Percentiles rank a stretch among this genome's conserved stretches.
These are phyloP conservation scores for Alectoria sarmentosa DNA, from an alignment of 495 filamentous ascomycete species.

Conservation along the genomic window DNA sequence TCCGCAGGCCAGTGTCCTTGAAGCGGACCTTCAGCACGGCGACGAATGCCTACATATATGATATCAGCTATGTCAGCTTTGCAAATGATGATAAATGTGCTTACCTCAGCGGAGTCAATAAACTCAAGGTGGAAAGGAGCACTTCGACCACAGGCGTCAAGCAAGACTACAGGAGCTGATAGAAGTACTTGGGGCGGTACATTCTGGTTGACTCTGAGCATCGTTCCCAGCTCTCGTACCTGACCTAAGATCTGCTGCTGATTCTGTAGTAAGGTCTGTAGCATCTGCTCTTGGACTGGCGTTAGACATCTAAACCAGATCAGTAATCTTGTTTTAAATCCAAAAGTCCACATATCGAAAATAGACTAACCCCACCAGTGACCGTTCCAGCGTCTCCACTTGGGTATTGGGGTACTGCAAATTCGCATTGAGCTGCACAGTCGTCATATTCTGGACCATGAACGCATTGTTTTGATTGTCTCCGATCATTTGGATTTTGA, in stretches of 20 bases:
- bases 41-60: background rate
- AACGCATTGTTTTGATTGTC: no score
- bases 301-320: background rate
- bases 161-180: background rate
- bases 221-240: background rate
- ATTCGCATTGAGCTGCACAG: no score
- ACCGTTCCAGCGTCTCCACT: background rate
- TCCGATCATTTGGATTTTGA: no score
- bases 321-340: background rate
- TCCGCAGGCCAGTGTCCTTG: background rate
- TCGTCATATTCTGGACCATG: no score
- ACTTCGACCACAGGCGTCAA: background rate
- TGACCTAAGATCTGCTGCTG: background rate
- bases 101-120: background rate
- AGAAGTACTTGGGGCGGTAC: background rate
- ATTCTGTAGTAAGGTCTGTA: background rate
- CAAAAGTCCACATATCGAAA: no score
- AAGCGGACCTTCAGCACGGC: background rate
- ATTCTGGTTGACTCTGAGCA: background rate
- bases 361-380: background rate
- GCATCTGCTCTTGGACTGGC: background rate
- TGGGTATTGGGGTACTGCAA: no score
- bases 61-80: background rate
- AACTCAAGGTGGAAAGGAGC: constrained; percentile 2
- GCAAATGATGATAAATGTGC: background rate